Conservation (phyloP, 2,329 filamentous ascomycete genomes). For the Epichloe gansuensis region DNA sequence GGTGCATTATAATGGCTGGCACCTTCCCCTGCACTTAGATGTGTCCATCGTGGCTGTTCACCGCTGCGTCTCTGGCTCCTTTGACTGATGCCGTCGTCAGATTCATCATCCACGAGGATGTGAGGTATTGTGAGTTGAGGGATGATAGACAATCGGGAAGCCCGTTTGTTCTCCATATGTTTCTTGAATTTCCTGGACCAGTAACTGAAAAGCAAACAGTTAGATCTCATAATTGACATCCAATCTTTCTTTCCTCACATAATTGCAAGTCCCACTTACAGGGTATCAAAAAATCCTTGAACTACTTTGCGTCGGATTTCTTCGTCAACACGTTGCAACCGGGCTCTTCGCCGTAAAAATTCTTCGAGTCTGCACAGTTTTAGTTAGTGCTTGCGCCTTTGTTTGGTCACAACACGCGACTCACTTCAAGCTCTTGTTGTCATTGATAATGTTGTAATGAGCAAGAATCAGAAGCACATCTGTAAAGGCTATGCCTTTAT, state of each 20-base stretch:
- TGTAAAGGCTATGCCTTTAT: constrained; percentile 82
- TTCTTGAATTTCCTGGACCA: constrained; percentile 75
- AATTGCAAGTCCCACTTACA: constrained; percentile 35
- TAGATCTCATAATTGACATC: background rate
- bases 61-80: background rate
- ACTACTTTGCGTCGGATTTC: constrained; percentile 84
- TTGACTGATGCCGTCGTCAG: constrained; percentile 25
- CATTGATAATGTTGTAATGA: constrained; percentile 97
- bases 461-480: constrained; percentile 88
- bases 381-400: background rate
- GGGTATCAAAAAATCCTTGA: constrained; percentile 87
- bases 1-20: background rate
- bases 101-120: constrained; percentile 76
- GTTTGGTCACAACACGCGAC: constrained; percentile 11
- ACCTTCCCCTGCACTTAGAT: constrained; percentile 8
- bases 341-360: constrained; percentile 77
- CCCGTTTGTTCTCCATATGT: constrained; percentile 57
- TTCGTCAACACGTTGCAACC: constrained; percentile 88
- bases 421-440: constrained; percentile 84
- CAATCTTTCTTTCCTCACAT: background rate
- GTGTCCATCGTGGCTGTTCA: constrained; percentile 7
- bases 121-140: constrained; percentile 78
- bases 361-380: constrained; percentile 59
- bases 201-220: constrained; percentile 36
- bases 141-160: constrained; percentile 62